Evolutionary conservation across 176 grass and related monocot species (phyloP), one percentile per base, ranked within the genome.

Genomic region (Miscanthus lutarioriparius): DNA sequence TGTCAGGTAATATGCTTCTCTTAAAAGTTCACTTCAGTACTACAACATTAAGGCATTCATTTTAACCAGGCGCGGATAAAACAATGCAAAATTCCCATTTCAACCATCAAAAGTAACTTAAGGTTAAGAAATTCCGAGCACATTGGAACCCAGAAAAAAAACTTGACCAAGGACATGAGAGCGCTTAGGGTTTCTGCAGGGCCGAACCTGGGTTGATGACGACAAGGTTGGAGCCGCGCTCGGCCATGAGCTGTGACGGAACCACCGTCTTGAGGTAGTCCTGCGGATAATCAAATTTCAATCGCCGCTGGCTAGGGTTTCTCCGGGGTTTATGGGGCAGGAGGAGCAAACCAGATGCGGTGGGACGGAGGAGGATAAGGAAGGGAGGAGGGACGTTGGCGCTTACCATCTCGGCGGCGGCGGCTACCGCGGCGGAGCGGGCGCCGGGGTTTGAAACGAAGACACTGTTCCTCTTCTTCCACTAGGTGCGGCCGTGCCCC

Each of bases 181-280:
- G 26, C 26, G 43, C 9, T 89, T 89, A 90, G 71, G 86, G 67
- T 74, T 85, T 43, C 27, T 27, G n/a, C 41, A 6, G 53, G 67
- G 27, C 6, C 70, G 32, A 80, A 95, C 96, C 93, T 83, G 96
- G 96, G 84, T 98, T 98, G 86, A 98, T 98, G 59, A 98, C 87
- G 73, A 98, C 96, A 61, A 98, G 88, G 72, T 92, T 98, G 73
- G 96, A 67, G 33, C 96, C 96, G 33, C 91, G 93, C 77, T 98
- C 96, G 85, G 87, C 90, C 76, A 95, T 83, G 38, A 98, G 91
- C 83, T 98, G 93, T 39, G 96, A 98, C 71, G 96, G 96, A 7
- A 98, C 91, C 30, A 98, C 91, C 66, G 87, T 90, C 85, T 85
- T 98, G 82, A 93, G 85, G 81, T 97, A 97, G 67, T 98, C 96